phyloP scores from a whole-genome alignment of 345 rosid species.

The Hypericum androsaemum region DNA sequence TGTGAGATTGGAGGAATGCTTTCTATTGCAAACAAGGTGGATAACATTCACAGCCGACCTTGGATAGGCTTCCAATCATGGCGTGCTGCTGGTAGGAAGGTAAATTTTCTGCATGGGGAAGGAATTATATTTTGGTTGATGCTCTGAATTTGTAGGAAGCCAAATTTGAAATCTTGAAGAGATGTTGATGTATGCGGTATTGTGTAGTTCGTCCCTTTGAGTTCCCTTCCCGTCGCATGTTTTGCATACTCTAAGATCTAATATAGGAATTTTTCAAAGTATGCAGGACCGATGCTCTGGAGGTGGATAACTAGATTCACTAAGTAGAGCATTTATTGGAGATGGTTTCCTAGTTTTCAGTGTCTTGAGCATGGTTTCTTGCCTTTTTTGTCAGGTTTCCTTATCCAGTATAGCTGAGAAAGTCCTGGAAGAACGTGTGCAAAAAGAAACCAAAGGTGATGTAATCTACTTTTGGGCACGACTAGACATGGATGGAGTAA shows the following conservation, averaged over 20 bases:
- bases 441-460: constrained; percentile 18
- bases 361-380: not conserved
- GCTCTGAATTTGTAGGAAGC: not conserved
- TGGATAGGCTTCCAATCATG: constrained; percentile 99
- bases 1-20: constrained; percentile 99
- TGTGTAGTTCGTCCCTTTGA: no score
- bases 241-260: no score
- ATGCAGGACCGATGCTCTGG: no score
- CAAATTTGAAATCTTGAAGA: no score
- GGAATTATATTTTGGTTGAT: not conserved
- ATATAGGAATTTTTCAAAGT: no score
- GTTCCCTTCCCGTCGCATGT: no score
- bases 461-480: constrained; percentile 25
- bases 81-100: constrained; percentile 97
- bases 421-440: constrained; percentile 19
- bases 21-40: constrained; percentile 81
- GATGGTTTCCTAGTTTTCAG: no score
- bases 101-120: constrained; percentile 27
- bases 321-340: no score
- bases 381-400: constrained; percentile 16
- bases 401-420: constrained; percentile 18
- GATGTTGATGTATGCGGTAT: no score
- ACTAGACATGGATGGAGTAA: constrained; percentile 17
- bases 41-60: constrained; percentile 84
- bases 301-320: no score